These are phyloP conservation scores for Psilocybe subaeruginosa DNA, from an alignment of 768 basidiomycete genomes.

Conservation along the genomic window DNA sequence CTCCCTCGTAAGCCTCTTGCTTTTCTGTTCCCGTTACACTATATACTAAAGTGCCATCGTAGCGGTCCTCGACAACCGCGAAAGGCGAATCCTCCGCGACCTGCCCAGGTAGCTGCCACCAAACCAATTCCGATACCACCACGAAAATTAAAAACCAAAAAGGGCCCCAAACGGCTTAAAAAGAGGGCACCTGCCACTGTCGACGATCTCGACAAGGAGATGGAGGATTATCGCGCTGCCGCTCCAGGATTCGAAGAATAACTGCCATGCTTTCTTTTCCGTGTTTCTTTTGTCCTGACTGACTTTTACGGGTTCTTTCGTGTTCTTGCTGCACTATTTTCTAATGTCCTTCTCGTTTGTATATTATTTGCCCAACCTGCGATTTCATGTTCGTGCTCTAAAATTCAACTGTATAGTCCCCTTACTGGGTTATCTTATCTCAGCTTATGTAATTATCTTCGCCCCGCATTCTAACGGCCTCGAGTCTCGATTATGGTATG, in stretches of 20 bases:
- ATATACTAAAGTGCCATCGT: background rate
- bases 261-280: conserved; percentile 1
- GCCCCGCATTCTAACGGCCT: background rate
- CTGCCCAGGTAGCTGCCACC: conserved; percentile 12
- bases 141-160: conserved; percentile 56
- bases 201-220: conserved; percentile 74
- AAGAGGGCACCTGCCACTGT: conserved; percentile 47
- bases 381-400: background rate
- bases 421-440: conserved; percentile 7
- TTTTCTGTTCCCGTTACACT: background rate
- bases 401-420: background rate
- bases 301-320: background rate
- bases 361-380: background rate
- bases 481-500: background rate
- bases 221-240: conserved; percentile 75
- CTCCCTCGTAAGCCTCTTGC: conserved; percentile 7
- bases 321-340: background rate
- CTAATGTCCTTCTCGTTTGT: conserved; percentile 1
- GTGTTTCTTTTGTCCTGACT: conserved; percentile 5
- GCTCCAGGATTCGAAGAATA: conserved; percentile 23
- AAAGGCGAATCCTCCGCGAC: background rate
- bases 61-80: background rate
- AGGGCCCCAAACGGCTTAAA: conserved; percentile 75
- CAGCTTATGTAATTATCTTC: conserved; percentile 9
- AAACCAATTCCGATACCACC: conserved; percentile 32